Conservation (phyloP, 768 basidiomycete species). For the Leucocoprinus sp. region DNA sequence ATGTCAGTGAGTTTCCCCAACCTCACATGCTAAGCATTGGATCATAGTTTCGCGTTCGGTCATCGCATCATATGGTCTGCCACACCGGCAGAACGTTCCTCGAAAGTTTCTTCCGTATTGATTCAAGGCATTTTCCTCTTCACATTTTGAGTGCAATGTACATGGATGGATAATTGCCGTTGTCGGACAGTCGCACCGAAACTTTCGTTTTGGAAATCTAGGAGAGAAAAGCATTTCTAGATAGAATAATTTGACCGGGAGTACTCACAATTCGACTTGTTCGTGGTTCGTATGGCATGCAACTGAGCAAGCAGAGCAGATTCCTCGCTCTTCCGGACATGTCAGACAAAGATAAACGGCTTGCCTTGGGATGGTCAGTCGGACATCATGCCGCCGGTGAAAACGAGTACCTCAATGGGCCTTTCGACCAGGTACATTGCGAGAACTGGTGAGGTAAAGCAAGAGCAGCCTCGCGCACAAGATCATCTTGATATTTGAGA, state of each 20-base stretch:
- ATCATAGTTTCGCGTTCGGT: constrained; percentile 82
- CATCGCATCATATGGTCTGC: constrained; percentile 59
- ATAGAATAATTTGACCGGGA: no score
- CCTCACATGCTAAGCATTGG: constrained; percentile 81
- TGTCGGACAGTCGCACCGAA: constrained; percentile 84
- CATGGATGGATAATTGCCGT: constrained; percentile 50
- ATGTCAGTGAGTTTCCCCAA: constrained; percentile 32
- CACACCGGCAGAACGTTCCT: constrained; percentile 68
- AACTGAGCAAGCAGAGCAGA: constrained; percentile 79
- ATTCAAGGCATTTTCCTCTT: constrained; percentile 53
- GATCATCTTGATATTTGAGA: constrained; percentile 38
- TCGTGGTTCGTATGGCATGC: constrained; percentile 85
- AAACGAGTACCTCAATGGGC: constrained; percentile 38
- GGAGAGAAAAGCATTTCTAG: no score
- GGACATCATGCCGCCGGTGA: constrained; percentile 6
- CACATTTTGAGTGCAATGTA: constrained; percentile 45
- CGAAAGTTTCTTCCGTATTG: constrained; percentile 69
- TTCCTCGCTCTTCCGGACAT: constrained; percentile 57
- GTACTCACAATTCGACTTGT: constrained; percentile 63
- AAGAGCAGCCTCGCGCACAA: constrained; percentile 42
- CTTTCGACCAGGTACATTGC: constrained; percentile 54
- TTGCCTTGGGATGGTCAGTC: constrained; percentile 37
- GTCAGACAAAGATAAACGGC: constrained; percentile 77
- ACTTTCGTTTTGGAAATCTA: constrained; percentile 73
- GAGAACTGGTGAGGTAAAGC: constrained; percentile 60